phyloP scores from a whole-genome alignment of 768 basidiomycete genomes.

The Coprinopsis sp. region DNA sequence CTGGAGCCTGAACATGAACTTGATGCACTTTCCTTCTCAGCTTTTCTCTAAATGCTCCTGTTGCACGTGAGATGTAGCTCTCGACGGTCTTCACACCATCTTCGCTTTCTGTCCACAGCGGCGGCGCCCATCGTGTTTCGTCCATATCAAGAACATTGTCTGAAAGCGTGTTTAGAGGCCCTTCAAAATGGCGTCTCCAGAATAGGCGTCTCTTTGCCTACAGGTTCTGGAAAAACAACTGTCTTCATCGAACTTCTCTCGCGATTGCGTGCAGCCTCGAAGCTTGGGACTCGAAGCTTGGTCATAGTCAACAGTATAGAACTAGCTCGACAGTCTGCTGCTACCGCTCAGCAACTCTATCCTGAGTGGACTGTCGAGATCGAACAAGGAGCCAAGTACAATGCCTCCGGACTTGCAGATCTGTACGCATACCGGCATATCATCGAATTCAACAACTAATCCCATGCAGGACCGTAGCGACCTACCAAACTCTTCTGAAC shows the following conservation, averaged over 20 bases:
- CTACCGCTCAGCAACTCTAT: conserved; percentile 59
- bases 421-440: conserved; percentile 53
- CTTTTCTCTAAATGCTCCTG: conserved; percentile 4
- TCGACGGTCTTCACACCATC: neutral
- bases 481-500: conserved; percentile 79
- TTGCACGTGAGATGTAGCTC: conserved; percentile 4
- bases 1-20: neutral
- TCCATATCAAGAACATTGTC: conserved; percentile 85
- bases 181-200: conserved; percentile 62
- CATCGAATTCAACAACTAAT: neutral
- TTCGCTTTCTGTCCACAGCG: neutral
- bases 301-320: conserved; percentile 90
- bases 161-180: conserved; percentile 72
- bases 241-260: conserved; percentile 84
- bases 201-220: conserved; percentile 81
- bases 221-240: conserved; percentile 86
- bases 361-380: conserved; percentile 83
- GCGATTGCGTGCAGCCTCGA: conserved; percentile 48
- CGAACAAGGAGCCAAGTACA: conserved; percentile 77
- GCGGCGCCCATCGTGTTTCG: conserved; percentile 43
- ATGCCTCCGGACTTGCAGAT: conserved; percentile 77
- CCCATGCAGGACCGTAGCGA: conserved; percentile 63
- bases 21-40: neutral
- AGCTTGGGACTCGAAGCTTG: conserved; percentile 53
- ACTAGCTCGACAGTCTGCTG: conserved; percentile 81